Evolutionary conservation across 2,329 filamentous ascomycete species (phyloP), one percentile per base, ranked within the genome.

Genomic region (Fusarium sp.): DNA sequence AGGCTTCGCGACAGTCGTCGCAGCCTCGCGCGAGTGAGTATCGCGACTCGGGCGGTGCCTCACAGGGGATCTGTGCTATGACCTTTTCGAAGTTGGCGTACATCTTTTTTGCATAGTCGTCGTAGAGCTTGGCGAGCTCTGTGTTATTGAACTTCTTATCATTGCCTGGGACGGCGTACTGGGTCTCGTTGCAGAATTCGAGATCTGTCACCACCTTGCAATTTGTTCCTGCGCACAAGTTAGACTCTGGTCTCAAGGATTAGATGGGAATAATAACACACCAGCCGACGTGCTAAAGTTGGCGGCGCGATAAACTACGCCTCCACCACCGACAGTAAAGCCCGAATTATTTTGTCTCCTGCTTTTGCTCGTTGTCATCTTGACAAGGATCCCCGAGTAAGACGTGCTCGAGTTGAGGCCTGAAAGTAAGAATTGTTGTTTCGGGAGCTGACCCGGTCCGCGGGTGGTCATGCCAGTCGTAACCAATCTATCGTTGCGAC

Each of bases 151-250:
- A 90, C 47, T 84, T 88, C 37, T 84, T 81, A 2, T 89, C 86
- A 75, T 97, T 97, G 41, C 92, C 91, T 1, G 96, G 96, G 0
- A 98, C 96, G 7, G 95, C 92, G 77, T 98, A 98, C 53, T 95
- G 94, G 50, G 95, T 92, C 73, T 95, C 90, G 72, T 91, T 88
- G 82, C 96, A 99, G 79, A 98, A 97, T 0, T 90, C 85, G n/a
- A 99, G 89, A 76, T 97, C 91, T 79, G 91, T 95, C 47, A 98
- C 86, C 41, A 99, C 87, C 64, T 92, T 91, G 79, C 96, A 99
- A 76, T 95, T 97, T 64, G 90, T 88, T 62, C 92, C 93, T 89
- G 73, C 1, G 34, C 68, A 64, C 15, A 37, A 4, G 41, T 70
- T 53, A 65, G 65, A 36, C 57, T 48, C 13, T 18, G 44, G 18